Conservation (phyloP, 345 rosid species). For the Gossypium sturtianum region DNA sequence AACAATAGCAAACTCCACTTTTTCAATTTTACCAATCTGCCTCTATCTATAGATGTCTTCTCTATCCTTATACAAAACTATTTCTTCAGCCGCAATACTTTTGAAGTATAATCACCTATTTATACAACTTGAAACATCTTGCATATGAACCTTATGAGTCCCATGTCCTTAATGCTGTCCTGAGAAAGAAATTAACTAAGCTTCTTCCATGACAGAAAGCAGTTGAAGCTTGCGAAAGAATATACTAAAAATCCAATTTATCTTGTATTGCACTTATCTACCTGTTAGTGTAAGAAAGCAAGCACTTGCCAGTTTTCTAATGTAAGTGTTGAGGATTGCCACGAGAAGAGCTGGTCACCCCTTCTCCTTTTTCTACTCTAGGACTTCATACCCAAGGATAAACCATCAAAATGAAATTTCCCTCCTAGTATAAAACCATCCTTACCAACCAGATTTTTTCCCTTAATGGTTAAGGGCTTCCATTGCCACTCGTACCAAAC, state of each 20-base stretch:
- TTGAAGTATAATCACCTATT: conserved; percentile 17
- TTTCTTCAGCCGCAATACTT: conserved; percentile 22
- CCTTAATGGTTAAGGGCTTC: conserved; percentile 62
- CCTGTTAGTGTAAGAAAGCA: conserved; percentile 11
- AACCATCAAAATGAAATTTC: conserved; percentile 11
- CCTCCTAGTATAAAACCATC: conserved; percentile 14
- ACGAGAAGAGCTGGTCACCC: conserved; percentile 12
- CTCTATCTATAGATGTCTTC: conserved; percentile 11
- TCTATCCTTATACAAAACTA: conserved; percentile 21
- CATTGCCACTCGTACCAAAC: conserved; percentile 73
- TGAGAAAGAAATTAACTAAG: conserved; percentile 14
- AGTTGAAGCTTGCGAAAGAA: conserved; percentile 21
- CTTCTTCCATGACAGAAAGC: conserved; percentile 21
- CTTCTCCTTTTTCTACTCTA: background rate
- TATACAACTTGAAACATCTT: conserved; percentile 12
- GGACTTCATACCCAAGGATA: conserved; percentile 16
- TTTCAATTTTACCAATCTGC: conserved; percentile 20
- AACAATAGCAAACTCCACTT: conserved; percentile 13
- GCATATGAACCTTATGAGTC: conserved; percentile 14
- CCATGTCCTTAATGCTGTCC: conserved; percentile 15
- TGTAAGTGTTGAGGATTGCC: conserved; percentile 7
- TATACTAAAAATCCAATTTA: conserved; percentile 11
- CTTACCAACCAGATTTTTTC: conserved; percentile 11
- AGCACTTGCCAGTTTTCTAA: background rate
- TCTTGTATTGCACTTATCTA: conserved; percentile 27